Conservation (phyloP, 1,284 basidiomycete genomes). For the Sutorius eximius region DNA sequence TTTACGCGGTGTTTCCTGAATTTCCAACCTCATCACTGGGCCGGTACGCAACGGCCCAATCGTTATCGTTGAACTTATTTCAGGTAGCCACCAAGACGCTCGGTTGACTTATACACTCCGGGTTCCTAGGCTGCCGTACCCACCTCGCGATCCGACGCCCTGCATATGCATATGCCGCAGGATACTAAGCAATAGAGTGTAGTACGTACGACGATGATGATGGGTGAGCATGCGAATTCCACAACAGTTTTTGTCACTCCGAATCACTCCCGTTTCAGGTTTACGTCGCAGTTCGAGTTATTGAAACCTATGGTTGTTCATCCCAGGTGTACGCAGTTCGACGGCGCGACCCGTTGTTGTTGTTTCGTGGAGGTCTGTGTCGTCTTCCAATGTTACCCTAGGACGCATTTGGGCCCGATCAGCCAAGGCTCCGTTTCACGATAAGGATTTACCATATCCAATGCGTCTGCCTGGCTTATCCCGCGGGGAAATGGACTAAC, state of each 20-base stretch:
- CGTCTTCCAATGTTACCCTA: neutral
- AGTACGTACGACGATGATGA: neutral
- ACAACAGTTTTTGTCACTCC: neutral
- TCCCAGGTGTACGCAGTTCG: too few relatives aligned
- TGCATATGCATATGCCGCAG: slow-evolving; percentile 76
- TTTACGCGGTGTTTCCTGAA: slow-evolving; percentile 62
- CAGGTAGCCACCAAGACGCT: neutral
- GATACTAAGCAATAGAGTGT: too few relatives aligned
- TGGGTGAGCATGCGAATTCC: neutral
- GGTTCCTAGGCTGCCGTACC: slow-evolving; percentile 49
- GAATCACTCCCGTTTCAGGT: neutral
- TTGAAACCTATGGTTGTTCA: neutral
- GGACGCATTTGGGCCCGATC: too few relatives aligned
- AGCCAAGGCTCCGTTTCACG: too few relatives aligned
- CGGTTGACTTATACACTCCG: neutral
- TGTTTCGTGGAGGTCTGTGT: neutral
- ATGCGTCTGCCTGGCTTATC: too few relatives aligned
- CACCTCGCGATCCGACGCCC: slow-evolving; percentile 52
- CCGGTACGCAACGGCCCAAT: slow-evolving; percentile 80
- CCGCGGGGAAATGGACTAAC: too few relatives aligned
- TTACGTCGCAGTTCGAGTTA: neutral
- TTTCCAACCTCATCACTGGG: neutral
- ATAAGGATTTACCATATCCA: too few relatives aligned
- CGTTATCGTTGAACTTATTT: slow-evolving; percentile 78
- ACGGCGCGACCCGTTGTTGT: neutral